These are phyloP conservation scores for Candida andamanensis DNA, from an alignment of 805 yeast genomes.

Conservation along the genomic window DNA sequence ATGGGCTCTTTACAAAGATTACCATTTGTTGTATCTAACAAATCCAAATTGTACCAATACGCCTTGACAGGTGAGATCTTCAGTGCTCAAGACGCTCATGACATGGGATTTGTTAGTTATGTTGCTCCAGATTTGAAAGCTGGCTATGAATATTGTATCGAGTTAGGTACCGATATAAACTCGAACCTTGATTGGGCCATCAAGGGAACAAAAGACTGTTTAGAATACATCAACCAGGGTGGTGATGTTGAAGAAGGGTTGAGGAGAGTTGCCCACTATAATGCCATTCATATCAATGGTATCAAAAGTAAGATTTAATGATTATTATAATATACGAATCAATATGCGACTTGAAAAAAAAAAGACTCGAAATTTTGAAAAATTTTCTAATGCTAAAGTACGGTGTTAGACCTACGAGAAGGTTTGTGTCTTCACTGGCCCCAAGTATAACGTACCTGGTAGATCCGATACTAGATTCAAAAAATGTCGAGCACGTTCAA, in stretches of 20 bases:
- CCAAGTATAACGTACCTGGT: too few relatives aligned
- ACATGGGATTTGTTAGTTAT: conserved; percentile 49
- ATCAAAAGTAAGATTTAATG: conserved; percentile 5
- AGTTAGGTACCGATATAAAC: conserved; percentile 45
- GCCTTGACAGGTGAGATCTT: conserved; percentile 60
- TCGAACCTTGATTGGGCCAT: conserved; percentile 53
- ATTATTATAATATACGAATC: too few relatives aligned
- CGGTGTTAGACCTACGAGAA: too few relatives aligned
- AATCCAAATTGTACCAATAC: conserved; percentile 53
- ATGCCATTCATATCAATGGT: conserved; percentile 17
- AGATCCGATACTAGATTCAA: too few relatives aligned
- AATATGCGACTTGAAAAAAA: too few relatives aligned
- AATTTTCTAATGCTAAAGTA: too few relatives aligned
- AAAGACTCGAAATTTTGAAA: conserved; percentile 4
- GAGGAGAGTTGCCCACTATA: conserved; percentile 48
- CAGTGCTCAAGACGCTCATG: conserved; percentile 48
- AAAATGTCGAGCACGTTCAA: too few relatives aligned
- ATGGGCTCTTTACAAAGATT: conserved; percentile 72
- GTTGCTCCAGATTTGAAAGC: conserved; percentile 42
- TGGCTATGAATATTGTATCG: conserved; percentile 47
- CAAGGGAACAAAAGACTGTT: conserved; percentile 54
- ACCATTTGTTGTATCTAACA: conserved; percentile 48
- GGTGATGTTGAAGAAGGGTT: conserved; percentile 42
- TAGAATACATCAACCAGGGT: conserved; percentile 41
- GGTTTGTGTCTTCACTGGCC: background rate